phyloP scores from a whole-genome alignment of 768 basidiomycete genomes.

The Phylloporus rhodoxanthus region DNA sequence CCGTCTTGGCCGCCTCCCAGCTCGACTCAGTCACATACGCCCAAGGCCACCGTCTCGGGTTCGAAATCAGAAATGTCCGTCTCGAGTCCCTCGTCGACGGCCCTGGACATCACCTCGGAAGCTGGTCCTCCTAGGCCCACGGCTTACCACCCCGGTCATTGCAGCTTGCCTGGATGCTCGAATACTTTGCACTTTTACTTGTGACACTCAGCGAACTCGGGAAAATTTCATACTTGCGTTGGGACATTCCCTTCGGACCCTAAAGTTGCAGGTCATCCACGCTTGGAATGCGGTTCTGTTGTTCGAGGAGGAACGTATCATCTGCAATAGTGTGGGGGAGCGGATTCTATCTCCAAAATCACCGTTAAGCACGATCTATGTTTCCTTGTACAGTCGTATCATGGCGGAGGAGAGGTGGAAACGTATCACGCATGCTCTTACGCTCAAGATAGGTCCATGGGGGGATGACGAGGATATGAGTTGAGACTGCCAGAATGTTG shows the following conservation, averaged over 20 bases:
- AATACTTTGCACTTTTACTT: slow-evolving; percentile 34
- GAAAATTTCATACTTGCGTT: slow-evolving; percentile 30
- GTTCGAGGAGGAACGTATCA: slow-evolving; percentile 27
- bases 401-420: slow-evolving; percentile 22
- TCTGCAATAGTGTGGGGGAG: slow-evolving; percentile 30
- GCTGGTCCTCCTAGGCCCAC: slow-evolving; percentile 33
- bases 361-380: slow-evolving; percentile 3
- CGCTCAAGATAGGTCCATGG: slow-evolving; percentile 28
- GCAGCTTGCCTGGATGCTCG: slow-evolving; percentile 27
- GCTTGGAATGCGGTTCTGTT: slow-evolving; percentile 30
- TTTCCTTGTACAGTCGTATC: slow-evolving; percentile 18
- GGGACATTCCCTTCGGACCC: slow-evolving; percentile 22
- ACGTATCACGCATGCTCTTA: slow-evolving; percentile 20
- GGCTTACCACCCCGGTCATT: slow-evolving; percentile 28
- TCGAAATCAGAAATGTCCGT: slow-evolving; percentile 33
- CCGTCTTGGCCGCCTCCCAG: slow-evolving; percentile 24
- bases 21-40: slow-evolving; percentile 34
- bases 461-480: slow-evolving; percentile 18
- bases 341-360: slow-evolving; percentile 8
- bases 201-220: slow-evolving; percentile 32
- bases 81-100: slow-evolving; percentile 28
- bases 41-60: slow-evolving; percentile 31
- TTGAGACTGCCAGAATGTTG: background rate
- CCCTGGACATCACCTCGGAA: slow-evolving; percentile 21
- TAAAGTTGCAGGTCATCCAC: slow-evolving; percentile 35